Base-by-base conservation (phyloP, 805 yeast species). In the Metahyphopichia silvanorum region DNA sequence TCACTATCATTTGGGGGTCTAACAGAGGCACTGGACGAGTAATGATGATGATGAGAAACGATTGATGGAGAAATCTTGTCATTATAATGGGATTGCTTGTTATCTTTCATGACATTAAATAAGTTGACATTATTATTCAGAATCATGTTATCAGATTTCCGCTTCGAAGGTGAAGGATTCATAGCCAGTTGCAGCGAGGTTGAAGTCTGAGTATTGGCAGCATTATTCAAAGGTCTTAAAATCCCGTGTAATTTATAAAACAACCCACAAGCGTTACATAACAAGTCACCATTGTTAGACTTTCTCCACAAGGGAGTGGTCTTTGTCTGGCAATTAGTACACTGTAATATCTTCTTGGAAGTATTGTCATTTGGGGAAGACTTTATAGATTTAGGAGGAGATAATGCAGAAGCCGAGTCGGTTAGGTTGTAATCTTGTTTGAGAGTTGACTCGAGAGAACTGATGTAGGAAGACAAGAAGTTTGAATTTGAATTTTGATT, bases 231-330 rank as follows among this genome's bases (percentile, higher is more conserved):
- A 3, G 73, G 73, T 14, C 73, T 50, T 44, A 66, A 57, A 4
- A 65, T 66, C 5, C 73, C 73, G 37, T 67, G 73, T 21, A 67
- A 47, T 41, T 67, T 67, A 42, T 63, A 65, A 39, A 66, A 67
- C 24, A 67, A 54, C 6, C 73, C 73, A 38, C 73, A 67, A 1
- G 72, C 73, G 41, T 67, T 67, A 39, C 73, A 67, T 18, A 67
- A 49, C 27, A 66, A 53, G 31, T 63, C 69, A 5, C 73, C 73
- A 26, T 56, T 53, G 40, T 55, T 58, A 8, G 69, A 53, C 37
- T 60, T 65, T 25, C 73, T 50, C 73, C 73, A 67, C 15, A 67
- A 44, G 8, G 73, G 73, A 1, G 73, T 66, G 4, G 73, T 66
- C 37, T 50, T 56, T 5, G 73, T 66, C 25, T 61, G 60, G 40